These are phyloP conservation scores for Astrothelium macrocarpum DNA, from an alignment of 495 filamentous ascomycete genomes.

Conservation along the genomic window DNA sequence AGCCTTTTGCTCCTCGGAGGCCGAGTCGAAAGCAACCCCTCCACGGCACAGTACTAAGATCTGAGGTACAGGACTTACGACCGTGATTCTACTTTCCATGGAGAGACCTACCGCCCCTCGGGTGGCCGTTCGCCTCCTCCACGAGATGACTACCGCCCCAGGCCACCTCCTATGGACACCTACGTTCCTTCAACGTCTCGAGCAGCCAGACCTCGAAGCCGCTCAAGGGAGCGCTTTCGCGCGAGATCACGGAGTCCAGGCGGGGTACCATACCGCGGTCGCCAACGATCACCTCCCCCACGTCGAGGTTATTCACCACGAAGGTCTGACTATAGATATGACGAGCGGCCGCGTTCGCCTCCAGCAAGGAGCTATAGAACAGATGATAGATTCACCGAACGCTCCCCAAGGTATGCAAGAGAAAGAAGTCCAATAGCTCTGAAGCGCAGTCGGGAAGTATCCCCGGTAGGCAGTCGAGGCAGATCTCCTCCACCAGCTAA, in stretches of 20 bases:
- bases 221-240: conserved; percentile 27
- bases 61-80: background rate
- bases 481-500: conserved; percentile 28
- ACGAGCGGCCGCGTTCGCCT: conserved; percentile 15
- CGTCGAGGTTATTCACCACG: conserved; percentile 25
- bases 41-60: background rate
- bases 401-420: conserved; percentile 22
- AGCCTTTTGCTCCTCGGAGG: background rate
- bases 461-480: conserved; percentile 25
- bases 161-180: conserved; percentile 25
- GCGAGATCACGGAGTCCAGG: conserved; percentile 31
- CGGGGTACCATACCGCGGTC: conserved; percentile 15
- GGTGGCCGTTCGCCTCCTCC: conserved; percentile 19
- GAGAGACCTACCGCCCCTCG: background rate
- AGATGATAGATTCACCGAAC: conserved; percentile 11
- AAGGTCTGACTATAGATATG: conserved; percentile 16
- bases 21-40: background rate
- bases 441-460: conserved; percentile 29
- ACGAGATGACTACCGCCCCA: conserved; percentile 17
- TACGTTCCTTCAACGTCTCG: conserved; percentile 27
- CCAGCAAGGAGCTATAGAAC: conserved; percentile 10
- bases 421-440: conserved; percentile 30
- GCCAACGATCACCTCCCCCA: conserved; percentile 31
- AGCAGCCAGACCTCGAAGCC: conserved; percentile 22
- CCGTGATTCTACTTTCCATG: background rate